Percentiles rank a stretch among this genome's conserved stretches.
phyloP scores from a whole-genome alignment of 2,329 filamentous ascomycete genomes.

The Scytalidium lignicola region DNA sequence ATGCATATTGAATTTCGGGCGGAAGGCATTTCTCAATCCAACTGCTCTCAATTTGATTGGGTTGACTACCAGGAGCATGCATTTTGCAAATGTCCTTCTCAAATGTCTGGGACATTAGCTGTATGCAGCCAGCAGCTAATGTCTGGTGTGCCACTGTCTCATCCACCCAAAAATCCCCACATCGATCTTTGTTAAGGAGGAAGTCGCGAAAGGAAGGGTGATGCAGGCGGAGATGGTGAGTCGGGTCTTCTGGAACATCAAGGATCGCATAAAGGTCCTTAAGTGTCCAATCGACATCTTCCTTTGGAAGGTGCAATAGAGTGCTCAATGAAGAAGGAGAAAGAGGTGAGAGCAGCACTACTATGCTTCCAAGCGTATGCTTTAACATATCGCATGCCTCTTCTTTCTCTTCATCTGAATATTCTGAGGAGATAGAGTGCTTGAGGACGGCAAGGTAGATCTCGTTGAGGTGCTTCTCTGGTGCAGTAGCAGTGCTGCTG shows the following conservation, averaged over 20 bases:
- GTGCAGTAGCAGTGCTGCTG: constrained; percentile 3
- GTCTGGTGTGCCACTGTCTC: constrained; percentile 21
- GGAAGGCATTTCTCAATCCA: constrained; percentile 13
- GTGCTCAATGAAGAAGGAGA: constrained; percentile 4
- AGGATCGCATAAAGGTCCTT: constrained; percentile 9
- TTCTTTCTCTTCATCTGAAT: constrained; percentile 9
- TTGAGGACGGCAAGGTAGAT: constrained; percentile 11
- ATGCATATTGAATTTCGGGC: constrained; percentile 2
- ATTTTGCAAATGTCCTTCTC: constrained; percentile 27
- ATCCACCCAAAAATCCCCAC: constrained; percentile 26
- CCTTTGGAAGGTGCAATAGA: constrained; percentile 1
- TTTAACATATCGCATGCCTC: constrained; percentile 4
- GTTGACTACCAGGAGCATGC: constrained; percentile 13
- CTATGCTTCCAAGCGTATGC: constrained; percentile 7
- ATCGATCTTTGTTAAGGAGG: constrained; percentile 18
- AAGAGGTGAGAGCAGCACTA: constrained; percentile 7
- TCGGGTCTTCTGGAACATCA: constrained; percentile 7
- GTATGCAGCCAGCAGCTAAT: constrained; percentile 24
- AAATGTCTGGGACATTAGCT: constrained; percentile 26
- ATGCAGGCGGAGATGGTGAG: constrained; percentile 12
- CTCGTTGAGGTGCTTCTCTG: constrained; percentile 10
- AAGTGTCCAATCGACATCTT: constrained; percentile 4
- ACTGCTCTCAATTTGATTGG: constrained; percentile 7
- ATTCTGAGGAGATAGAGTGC: constrained; percentile 6
- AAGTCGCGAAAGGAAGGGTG: constrained; percentile 25